Evolutionary conservation across 352 stramenopile genomes (phyloP).

Genomic region (Globisporangium middletonii): DNA sequence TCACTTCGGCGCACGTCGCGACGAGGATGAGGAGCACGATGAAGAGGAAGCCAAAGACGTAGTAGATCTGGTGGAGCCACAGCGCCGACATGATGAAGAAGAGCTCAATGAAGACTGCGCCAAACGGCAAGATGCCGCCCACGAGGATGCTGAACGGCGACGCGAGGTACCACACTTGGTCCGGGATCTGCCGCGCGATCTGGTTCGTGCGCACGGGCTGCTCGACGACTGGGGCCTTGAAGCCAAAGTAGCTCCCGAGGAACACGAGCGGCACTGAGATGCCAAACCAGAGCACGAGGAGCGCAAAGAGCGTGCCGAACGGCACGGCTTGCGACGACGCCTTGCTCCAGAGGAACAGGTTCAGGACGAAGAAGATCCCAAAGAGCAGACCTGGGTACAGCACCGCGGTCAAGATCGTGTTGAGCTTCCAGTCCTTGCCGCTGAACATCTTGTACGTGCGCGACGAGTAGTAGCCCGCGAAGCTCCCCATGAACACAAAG

Average conservation of each 20-base stretch:
- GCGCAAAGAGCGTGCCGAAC: conserved; percentile 95
- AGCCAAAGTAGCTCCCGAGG: conserved; percentile 97
- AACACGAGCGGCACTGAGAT: conserved; percentile 98
- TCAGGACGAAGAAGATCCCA: conserved; percentile 94
- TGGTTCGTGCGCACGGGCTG: conserved; percentile 89
- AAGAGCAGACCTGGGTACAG: conserved; percentile 94
- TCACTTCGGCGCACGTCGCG: conserved; percentile 97
- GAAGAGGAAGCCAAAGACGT: conserved; percentile 99
- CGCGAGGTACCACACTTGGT: conserved; percentile 95
- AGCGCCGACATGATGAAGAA: conserved; percentile 99
- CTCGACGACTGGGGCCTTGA: conserved; percentile 81
- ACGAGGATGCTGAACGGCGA: conserved; percentile 93
- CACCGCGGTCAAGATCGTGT: conserved; percentile 94
- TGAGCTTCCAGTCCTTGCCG: conserved; percentile 96
- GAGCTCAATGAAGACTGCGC: conserved; percentile 99
- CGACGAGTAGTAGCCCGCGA: conserved; percentile 95
- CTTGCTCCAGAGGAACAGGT: conserved; percentile 92
- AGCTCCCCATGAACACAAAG: conserved; percentile 97
- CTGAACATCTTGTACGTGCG: conserved; percentile 99
- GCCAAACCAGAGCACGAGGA: conserved; percentile 97
- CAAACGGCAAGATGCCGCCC: conserved; percentile 98
- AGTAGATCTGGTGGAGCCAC: conserved; percentile 99
- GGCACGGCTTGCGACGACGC: conserved; percentile 86
- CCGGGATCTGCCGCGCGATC: conserved; percentile 88
- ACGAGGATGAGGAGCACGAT: conserved; percentile 97